These are phyloP conservation scores for Moringa oleifera DNA, from an alignment of 345 rosid genomes.

Conservation along the genomic window DNA sequence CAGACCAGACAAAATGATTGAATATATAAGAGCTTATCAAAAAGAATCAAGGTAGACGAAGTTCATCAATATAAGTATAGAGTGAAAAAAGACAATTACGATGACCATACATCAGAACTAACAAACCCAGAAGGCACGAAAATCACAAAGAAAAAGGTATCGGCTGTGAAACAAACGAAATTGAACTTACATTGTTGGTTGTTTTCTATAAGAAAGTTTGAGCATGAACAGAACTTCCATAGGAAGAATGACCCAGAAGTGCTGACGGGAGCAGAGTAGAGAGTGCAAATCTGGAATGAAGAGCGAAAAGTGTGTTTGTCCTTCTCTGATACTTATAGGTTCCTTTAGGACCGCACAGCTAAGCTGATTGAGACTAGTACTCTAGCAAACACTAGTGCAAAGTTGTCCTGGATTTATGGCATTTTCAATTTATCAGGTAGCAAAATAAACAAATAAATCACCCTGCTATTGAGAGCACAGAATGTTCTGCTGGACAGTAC, in stretches of 20 bases:
- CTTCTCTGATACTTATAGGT: conserved; percentile 5
- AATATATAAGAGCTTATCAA: too few relatives aligned
- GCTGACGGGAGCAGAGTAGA: background rate
- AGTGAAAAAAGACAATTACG: background rate
- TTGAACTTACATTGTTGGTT: conserved; percentile 19
- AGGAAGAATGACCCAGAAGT: background rate
- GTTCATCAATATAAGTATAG: background rate
- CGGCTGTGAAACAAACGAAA: background rate
- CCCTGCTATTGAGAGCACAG: too few relatives aligned
- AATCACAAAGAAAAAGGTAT: background rate
- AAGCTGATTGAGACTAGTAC: background rate
- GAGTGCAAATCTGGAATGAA: conserved; percentile 2
- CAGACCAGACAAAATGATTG: background rate
- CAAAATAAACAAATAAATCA: too few relatives aligned
- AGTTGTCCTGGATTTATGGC: too few relatives aligned
- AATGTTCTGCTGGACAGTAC: too few relatives aligned
- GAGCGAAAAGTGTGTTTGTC: conserved; percentile 8
- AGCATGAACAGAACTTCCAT: background rate
- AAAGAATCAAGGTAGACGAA: conserved; percentile 1
- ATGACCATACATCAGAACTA: background rate
- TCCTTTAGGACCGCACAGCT: conserved; percentile 23
- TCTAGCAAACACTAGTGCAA: too few relatives aligned
- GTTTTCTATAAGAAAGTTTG: background rate
- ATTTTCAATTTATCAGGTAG: too few relatives aligned
- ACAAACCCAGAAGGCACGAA: background rate